Percentiles rank a stretch among this genome's conserved stretches.
Evolutionary conservation across 352 stramenopile genomes (phyloP).

Genomic region (Elongisporangium prolatum): DNA sequence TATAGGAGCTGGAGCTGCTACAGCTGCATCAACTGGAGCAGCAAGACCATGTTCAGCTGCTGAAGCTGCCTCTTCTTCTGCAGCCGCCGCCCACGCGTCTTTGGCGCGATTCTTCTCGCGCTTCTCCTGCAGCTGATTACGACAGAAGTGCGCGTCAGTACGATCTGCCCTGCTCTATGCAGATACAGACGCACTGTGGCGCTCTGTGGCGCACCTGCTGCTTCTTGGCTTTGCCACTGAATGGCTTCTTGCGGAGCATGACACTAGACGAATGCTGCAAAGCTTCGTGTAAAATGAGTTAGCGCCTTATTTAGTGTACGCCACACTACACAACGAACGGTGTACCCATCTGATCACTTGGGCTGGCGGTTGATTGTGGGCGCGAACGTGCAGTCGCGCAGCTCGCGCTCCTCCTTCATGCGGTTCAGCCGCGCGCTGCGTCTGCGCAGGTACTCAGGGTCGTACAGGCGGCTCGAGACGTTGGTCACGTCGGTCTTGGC

Average conservation of each 20-base stretch:
- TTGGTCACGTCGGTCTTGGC: slow-evolving; percentile 75
- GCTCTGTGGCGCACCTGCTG: slow-evolving; percentile 42
- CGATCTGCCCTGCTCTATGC: too few relatives aligned
- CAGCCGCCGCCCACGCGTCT: slow-evolving; percentile 16
- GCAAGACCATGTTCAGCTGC: neutral
- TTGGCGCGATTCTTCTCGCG: slow-evolving; percentile 54
- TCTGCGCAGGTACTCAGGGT: slow-evolving; percentile 80
- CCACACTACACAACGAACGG: neutral
- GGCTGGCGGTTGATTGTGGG: slow-evolving; percentile 53
- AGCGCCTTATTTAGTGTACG: neutral
- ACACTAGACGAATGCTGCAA: neutral
- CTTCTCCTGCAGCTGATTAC: slow-evolving; percentile 60
- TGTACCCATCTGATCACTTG: slow-evolving; percentile 21
- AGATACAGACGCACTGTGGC: neutral
- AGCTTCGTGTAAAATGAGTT: neutral
- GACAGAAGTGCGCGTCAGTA: neutral
- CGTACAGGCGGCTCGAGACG: slow-evolving; percentile 78
- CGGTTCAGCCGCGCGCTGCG: slow-evolving; percentile 70
- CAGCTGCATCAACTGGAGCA: neutral
- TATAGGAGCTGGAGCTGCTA: slow-evolving; percentile 1
- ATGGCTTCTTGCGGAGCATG: slow-evolving; percentile 56
- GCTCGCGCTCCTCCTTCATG: slow-evolving; percentile 72
- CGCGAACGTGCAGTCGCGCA: slow-evolving; percentile 77
- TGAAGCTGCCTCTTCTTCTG: slow-evolving; percentile 10
- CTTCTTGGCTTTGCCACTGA: slow-evolving; percentile 87